phyloP scores from a whole-genome alignment of 139 green algal species.

The Chlamydomonas applanata region DNA sequence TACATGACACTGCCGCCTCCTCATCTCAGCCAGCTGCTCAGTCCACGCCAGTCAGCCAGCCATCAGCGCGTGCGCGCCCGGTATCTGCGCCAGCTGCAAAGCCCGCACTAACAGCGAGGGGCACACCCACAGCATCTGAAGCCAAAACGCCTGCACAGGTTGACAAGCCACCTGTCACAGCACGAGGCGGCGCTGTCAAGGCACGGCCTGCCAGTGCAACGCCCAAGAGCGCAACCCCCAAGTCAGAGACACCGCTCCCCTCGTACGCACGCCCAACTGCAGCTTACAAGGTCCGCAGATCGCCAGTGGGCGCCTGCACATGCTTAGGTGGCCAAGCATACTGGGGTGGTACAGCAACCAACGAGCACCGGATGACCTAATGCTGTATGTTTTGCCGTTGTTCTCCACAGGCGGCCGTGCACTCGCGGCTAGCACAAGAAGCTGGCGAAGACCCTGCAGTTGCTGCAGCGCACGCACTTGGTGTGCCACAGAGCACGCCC shows the following conservation, averaged over 20 bases:
- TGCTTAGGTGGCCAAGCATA: not conserved
- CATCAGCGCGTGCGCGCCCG: not conserved
- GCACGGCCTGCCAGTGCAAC: not conserved
- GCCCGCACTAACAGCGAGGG: too few species aligned
- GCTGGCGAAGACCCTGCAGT: too few species aligned
- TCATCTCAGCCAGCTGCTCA: not conserved
- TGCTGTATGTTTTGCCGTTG: too few species aligned
- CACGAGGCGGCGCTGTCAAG: not conserved
- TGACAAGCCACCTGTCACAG: too few species aligned
- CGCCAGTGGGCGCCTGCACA: not conserved
- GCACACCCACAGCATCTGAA: too few species aligned
- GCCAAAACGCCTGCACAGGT: not conserved
- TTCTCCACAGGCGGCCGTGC: too few species aligned
- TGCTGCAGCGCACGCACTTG: too few species aligned
- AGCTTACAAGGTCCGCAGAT: constrained; percentile 24
- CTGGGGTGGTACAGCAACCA: too few species aligned
- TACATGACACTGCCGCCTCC: not conserved
- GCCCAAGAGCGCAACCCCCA: not conserved
- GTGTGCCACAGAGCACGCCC: too few species aligned
- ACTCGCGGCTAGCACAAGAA: too few species aligned
- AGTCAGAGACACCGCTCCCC: constrained; percentile 2
- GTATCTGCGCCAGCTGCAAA: not conserved
- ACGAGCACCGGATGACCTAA: too few species aligned
- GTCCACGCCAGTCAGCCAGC: not conserved
- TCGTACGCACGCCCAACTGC: constrained; percentile 28